These are phyloP conservation scores for Pinus taeda DNA, from an alignment of 75 land plant genomes.

Conservation along the genomic window DNA sequence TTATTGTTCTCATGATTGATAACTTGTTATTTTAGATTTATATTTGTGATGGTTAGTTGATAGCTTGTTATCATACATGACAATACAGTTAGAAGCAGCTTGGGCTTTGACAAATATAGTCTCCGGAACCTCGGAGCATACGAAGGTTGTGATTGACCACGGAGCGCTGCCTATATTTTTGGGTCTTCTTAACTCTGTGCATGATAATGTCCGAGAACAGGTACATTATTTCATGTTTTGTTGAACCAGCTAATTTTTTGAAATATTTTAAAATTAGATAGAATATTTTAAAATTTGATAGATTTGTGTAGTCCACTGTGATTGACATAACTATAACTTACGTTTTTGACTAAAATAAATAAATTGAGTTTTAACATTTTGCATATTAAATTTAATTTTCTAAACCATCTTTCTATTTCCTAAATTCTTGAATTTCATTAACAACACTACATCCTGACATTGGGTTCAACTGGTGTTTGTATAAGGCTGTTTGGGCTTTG, in stretches of 20 bases:
- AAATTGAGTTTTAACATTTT: too few species aligned
- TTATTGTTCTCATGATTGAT: too few species aligned
- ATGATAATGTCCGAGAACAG: conserved; percentile 93
- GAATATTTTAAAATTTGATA: too few species aligned
- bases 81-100: conserved; percentile 83
- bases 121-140: conserved; percentile 89
- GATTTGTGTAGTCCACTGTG: too few species aligned
- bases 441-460: background rate
- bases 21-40: too few species aligned
- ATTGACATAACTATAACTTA: too few species aligned
- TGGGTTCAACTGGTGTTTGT: background rate
- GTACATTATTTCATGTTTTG: conserved; percentile 18
- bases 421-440: background rate
- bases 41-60: background rate
- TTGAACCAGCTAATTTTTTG: too few species aligned
- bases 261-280: too few species aligned
- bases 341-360: too few species aligned
- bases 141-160: conserved; percentile 81
- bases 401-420: background rate
- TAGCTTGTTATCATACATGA: background rate
- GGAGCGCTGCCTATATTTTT: conserved; percentile 87
- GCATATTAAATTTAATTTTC: too few species aligned
- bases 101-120: conserved; percentile 95
- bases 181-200: conserved; percentile 70
- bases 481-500: conserved; percentile 83